Percentiles rank a stretch among this genome's conserved stretches.
phyloP scores from a whole-genome alignment of 768 basidiomycete species.

The Boletus speciosus region DNA sequence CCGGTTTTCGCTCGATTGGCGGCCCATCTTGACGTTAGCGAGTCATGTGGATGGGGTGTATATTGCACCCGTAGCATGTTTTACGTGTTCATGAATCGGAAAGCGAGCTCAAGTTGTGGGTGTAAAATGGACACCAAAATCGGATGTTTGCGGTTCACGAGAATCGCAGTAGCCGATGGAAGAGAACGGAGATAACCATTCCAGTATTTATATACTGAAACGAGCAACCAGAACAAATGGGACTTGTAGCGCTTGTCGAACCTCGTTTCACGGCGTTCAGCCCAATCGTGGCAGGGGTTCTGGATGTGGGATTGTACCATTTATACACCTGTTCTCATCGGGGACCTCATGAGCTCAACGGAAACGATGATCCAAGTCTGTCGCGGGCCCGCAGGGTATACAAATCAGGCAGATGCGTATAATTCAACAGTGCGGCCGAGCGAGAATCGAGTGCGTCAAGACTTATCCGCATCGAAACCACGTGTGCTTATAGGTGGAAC shows the following conservation, averaged over 20 bases:
- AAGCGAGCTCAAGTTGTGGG: background rate
- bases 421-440: background rate
- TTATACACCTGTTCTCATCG: background rate
- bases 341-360: background rate
- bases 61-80: background rate
- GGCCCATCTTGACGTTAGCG: background rate
- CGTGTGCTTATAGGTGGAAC: background rate
- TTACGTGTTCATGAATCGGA: background rate
- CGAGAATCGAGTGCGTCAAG: background rate
- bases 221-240: background rate
- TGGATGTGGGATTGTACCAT: background rate
- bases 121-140: background rate
- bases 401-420: background rate
- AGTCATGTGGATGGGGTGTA: background rate
- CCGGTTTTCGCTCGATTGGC: background rate
- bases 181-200: background rate
- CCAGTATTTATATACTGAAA: background rate
- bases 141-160: background rate
- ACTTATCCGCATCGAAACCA: background rate
- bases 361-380: background rate
- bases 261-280: background rate
- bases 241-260: background rate
- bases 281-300: background rate
- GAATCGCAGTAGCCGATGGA: background rate
- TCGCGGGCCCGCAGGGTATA: background rate